A percentile compares a stretch with the other conserved stretches of the same genome.
phyloP scores from a whole-genome alignment of 805 yeast genomes.

The Myxozyma lipomycoides region DNA sequence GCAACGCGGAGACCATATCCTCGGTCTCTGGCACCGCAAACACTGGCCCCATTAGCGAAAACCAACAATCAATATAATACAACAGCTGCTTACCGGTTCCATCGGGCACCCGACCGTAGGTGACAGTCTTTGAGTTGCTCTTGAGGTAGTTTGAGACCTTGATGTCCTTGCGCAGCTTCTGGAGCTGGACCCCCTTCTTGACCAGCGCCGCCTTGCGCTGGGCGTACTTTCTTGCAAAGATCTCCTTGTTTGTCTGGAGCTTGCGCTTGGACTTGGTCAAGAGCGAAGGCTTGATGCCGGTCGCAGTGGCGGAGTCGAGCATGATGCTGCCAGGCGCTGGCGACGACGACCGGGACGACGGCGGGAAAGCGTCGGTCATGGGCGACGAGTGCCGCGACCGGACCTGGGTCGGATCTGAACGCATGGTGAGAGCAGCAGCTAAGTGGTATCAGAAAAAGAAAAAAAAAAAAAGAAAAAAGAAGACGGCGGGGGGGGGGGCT shows the following conservation, averaged over 20 bases:
- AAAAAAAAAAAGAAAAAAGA: too few relatives aligned
- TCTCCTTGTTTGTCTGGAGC: slow-evolving; percentile 19
- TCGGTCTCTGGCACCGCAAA: slow-evolving; percentile 57
- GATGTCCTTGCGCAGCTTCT: slow-evolving; percentile 24
- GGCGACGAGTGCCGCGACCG: slow-evolving; percentile 25
- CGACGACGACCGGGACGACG: slow-evolving; percentile 1
- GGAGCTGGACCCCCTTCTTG: slow-evolving; percentile 23
- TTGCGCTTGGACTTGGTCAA: slow-evolving; percentile 23
- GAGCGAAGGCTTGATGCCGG: slow-evolving; percentile 21
- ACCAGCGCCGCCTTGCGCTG: slow-evolving; percentile 24
- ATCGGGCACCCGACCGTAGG: slow-evolving; percentile 35
- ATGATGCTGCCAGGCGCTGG: neutral
- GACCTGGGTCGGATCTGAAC: slow-evolving; percentile 12
- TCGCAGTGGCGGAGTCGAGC: slow-evolving; percentile 3
- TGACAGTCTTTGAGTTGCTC: slow-evolving; percentile 17
- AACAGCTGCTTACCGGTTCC: slow-evolving; percentile 30
- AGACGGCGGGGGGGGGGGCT: too few relatives aligned
- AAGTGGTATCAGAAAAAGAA: too few relatives aligned
- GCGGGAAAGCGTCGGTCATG: slow-evolving; percentile 6
- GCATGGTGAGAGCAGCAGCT: slow-evolving; percentile 12
- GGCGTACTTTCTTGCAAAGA: slow-evolving; percentile 23
- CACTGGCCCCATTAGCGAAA: slow-evolving; percentile 17
- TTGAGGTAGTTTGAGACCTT: slow-evolving; percentile 20
- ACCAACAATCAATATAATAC: neutral
- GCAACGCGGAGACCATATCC: slow-evolving; percentile 77